Evolutionary conservation across 352 stramenopile species (phyloP).

Genomic region (Globisporangium camurandrum): DNA sequence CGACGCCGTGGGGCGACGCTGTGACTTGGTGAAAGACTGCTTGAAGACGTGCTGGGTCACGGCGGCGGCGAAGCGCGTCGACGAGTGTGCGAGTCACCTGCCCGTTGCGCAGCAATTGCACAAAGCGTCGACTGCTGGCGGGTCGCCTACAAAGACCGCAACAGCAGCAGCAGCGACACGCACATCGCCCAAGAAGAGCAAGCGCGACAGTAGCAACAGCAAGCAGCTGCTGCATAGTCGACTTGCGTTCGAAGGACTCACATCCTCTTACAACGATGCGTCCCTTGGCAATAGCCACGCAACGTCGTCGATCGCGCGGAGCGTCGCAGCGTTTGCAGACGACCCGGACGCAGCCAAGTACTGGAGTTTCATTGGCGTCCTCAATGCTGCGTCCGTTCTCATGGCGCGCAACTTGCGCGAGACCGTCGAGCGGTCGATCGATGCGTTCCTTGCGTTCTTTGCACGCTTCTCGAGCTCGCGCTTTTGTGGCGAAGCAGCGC

Average conservation of each 20-base stretch:
- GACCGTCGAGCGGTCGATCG: constrained; percentile 80
- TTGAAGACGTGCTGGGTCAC: constrained; percentile 79
- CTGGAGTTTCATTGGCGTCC: constrained; percentile 51
- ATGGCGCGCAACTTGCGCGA: constrained; percentile 88
- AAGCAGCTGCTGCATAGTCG: constrained; percentile 35
- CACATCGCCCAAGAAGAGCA: constrained; percentile 17
- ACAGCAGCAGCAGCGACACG: not conserved
- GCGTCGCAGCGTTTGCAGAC: constrained; percentile 9
- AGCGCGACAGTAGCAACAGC: constrained; percentile 8
- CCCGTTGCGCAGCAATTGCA: constrained; percentile 12
- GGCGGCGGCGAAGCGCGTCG: constrained; percentile 57
- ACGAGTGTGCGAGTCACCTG: constrained; percentile 50
- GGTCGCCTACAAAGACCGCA: constrained; percentile 1
- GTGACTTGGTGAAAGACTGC: constrained; percentile 81
- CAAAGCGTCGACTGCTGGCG: not conserved
- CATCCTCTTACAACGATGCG: no score
- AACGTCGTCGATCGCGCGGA: not conserved
- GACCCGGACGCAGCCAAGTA: constrained; percentile 42
- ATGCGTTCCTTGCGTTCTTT: constrained; percentile 67
- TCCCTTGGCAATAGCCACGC: no score
- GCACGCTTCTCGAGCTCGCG: constrained; percentile 43
- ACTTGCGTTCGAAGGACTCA: constrained; percentile 48
- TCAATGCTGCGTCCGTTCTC: constrained; percentile 79
- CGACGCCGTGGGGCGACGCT: constrained; percentile 62
- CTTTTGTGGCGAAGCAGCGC: constrained; percentile 49